A percentile compares a stretch with the other conserved stretches of the same genome.
These are phyloP conservation scores for Trematosphaeria pertusa DNA, from an alignment of 2,329 filamentous ascomycete genomes.

Conservation along the genomic window DNA sequence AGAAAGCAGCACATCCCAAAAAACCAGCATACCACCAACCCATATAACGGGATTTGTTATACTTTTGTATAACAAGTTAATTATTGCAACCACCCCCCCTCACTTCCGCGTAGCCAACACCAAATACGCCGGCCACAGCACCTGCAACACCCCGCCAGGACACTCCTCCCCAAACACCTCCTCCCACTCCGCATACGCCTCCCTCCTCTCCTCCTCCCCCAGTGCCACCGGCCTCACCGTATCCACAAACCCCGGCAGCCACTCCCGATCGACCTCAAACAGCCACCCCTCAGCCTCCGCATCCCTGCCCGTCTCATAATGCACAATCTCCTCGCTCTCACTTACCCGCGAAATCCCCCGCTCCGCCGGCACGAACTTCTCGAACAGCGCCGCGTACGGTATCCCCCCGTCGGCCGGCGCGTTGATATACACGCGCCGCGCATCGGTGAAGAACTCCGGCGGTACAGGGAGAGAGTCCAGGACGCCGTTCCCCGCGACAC, in stretches of 20 bases:
- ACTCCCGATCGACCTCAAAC: slow-evolving; percentile 2
- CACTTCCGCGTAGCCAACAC: slow-evolving; percentile 1
- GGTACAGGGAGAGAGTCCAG: neutral
- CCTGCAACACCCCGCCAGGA: neutral
- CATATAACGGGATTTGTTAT: too few species aligned
- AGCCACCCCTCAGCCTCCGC: slow-evolving; percentile 1
- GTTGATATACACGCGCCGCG: slow-evolving; percentile 2
- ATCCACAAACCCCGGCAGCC: neutral
- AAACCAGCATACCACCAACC: too few species aligned
- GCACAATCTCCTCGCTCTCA: neutral
- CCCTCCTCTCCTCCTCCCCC: neutral
- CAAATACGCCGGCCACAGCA: slow-evolving; percentile 2
- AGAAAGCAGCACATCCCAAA: too few species aligned
- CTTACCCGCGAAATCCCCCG: neutral
- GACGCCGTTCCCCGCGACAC: neutral
- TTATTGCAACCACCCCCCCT: too few species aligned
- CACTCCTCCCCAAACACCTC: too few species aligned
- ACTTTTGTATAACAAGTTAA: too few species aligned
- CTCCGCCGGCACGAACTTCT: too few species aligned
- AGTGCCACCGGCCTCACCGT: neutral
- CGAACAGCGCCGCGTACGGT: neutral
- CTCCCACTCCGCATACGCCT: neutral
- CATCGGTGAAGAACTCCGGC: neutral
- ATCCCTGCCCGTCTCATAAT: neutral
- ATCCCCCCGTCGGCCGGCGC: neutral